Base-by-base conservation (phyloP, 139 green algal species). In the Chlamydomonas asymmetrica region DNA sequence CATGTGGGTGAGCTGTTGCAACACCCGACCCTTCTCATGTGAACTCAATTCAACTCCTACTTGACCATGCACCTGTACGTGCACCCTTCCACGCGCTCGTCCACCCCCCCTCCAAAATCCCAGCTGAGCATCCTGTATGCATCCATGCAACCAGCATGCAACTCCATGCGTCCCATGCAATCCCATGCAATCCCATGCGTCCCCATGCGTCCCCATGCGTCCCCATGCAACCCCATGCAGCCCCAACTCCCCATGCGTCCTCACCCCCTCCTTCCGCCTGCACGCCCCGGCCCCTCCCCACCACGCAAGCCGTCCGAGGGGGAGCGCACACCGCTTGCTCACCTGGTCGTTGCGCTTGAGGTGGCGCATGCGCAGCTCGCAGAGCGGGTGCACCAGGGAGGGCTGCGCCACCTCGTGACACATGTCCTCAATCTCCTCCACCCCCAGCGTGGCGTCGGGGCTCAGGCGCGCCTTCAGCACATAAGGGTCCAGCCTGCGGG, bases 391-490 rank as follows among this genome's bases (percentile, higher is more conserved):
- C 56, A 45, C 20, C 63, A 85, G 56, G 29, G 27, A 5, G 20
- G 50, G 41, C 70, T 85, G 34, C 68, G 63, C n/a, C 1, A 86
- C 37, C 50, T 86, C 81, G 49, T 86, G 75, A 32, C 59, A 75
- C 59, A 86, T 39, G 59, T 86, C 81, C 31, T 86, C 81, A n/a
- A 86, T 75, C 34, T 86, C 81, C 22, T 86, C 81, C 31, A 39
- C 13, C 34, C 75, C 71, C 7, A 76, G 56, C 39, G 67, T 39
- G 31, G 40, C 57, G 63, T 86, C 81, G 2, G 75, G 75, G 34
- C 35, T 66, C 4, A 78, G 50, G 0, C 61, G 43, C 2, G 60
- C 45, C 56, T 67, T 63, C 56, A 80, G 71, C 10, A 78, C 64
- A 66, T 76, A 86, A 4, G 63, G 22, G 75, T 86, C 76, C 71